A percentile compares a stretch with the other conserved stretches of the same genome.
These are phyloP conservation scores for Globisporangium perplexum DNA, from an alignment of 352 stramenopile genomes.

Conservation along the genomic window DNA sequence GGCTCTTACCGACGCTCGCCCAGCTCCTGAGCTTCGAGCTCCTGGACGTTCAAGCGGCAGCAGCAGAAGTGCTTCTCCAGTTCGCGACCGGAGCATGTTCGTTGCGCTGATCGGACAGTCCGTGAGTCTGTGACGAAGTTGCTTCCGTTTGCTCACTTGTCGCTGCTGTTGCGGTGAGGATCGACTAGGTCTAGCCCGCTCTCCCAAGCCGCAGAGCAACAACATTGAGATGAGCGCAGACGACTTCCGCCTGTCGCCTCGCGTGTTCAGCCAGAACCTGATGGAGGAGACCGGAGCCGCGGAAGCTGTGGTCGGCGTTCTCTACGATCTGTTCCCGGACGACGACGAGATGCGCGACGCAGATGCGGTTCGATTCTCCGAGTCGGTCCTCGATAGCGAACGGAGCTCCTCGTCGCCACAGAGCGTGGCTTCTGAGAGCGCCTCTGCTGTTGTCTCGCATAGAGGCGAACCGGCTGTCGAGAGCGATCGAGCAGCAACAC, in stretches of 20 bases:
- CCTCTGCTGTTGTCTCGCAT: background rate
- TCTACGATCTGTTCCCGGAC: slow-evolving; percentile 62
- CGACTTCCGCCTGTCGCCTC: slow-evolving; percentile 52
- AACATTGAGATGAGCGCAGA: slow-evolving; percentile 24
- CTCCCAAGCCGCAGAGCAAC: slow-evolving; percentile 24
- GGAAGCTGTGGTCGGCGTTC: slow-evolving; percentile 48
- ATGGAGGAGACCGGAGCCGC: slow-evolving; percentile 60
- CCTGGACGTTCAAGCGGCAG: slow-evolving; percentile 56
- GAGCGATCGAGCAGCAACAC: slow-evolving; percentile 1
- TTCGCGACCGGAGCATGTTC: slow-evolving; percentile 65
- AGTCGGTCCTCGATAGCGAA: background rate
- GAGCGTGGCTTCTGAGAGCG: background rate
- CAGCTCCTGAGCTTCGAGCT: slow-evolving; percentile 53
- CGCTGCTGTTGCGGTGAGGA: background rate
- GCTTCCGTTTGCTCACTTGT: background rate
- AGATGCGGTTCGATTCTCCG: background rate
- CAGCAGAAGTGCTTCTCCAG: slow-evolving; percentile 41
- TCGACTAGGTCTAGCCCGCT: slow-evolving; percentile 29
- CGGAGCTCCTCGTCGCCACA: background rate
- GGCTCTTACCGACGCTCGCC: slow-evolving; percentile 42
- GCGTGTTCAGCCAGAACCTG: slow-evolving; percentile 60
- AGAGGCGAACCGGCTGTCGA: background rate
- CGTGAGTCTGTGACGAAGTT: too few relatives aligned
- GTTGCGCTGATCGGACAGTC: slow-evolving; percentile 2
- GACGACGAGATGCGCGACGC: slow-evolving; percentile 21